Conservation (phyloP, 2,329 filamentous ascomycete genomes). For the Stylonectria norvegica region DNA sequence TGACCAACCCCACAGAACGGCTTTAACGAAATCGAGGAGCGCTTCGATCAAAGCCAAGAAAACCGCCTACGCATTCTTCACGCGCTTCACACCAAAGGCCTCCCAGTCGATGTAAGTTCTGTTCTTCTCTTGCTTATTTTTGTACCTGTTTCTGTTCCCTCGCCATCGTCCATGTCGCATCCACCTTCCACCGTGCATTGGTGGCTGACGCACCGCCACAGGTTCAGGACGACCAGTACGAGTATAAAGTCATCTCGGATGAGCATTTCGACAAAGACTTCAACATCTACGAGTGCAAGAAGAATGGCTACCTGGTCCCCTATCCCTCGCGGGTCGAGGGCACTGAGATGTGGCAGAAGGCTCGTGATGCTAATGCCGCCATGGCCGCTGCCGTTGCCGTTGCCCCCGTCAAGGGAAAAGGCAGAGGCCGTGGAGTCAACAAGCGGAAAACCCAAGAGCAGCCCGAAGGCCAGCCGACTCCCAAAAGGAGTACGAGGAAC, state of each 20-base stretch:
- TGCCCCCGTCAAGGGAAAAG: conserved; percentile 31
- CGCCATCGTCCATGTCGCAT: conserved; percentile 20
- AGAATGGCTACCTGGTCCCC: conserved; percentile 42
- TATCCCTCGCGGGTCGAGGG: conserved; percentile 43
- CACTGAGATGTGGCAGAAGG: conserved; percentile 41
- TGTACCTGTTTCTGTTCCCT: conserved; percentile 11
- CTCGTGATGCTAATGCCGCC: conserved; percentile 36
- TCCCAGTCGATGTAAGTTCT: conserved; percentile 49
- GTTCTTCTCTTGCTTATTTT: conserved; percentile 2
- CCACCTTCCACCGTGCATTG: conserved; percentile 7
- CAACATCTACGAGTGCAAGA: conserved; percentile 40
- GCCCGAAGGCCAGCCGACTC: conserved; percentile 46
- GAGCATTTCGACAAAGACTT: conserved; percentile 43
- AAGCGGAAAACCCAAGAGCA: conserved; percentile 53
- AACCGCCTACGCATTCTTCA: conserved; percentile 45
- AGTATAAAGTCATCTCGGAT: conserved; percentile 44
- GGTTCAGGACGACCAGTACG: conserved; percentile 43
- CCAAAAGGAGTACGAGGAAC: conserved; percentile 45
- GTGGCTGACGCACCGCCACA: conserved; percentile 22
- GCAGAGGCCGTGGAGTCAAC: conserved; percentile 31
- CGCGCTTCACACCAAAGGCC: conserved; percentile 39
- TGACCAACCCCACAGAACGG: conserved; percentile 32
- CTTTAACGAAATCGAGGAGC: conserved; percentile 37
- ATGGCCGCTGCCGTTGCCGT: conserved; percentile 29
- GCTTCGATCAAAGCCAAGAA: conserved; percentile 45